These are phyloP conservation scores for Colletotrichum sidae DNA, from an alignment of 2,329 filamentous ascomycete species.

Conservation along the genomic window DNA sequence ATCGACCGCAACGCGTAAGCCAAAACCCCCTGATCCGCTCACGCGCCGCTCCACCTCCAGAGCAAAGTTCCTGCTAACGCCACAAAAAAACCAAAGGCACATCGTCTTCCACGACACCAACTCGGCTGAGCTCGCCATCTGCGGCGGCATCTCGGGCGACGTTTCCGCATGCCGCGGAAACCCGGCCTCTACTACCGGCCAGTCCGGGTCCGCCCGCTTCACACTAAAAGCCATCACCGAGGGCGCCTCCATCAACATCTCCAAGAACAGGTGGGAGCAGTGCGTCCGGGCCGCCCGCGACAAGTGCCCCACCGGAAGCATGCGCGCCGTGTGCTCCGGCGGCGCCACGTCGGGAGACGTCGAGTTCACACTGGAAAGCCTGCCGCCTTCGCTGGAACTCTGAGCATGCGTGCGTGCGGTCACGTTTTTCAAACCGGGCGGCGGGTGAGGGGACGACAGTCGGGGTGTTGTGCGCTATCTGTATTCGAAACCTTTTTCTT, in stretches of 20 bases:
- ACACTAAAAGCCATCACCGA: conserved; percentile 53
- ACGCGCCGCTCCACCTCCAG: background rate
- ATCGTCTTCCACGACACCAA: conserved; percentile 62
- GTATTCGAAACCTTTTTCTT: conserved; percentile 4
- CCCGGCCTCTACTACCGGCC: conserved; percentile 57
- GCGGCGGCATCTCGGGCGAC: conserved; percentile 61
- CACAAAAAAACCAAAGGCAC: conserved; percentile 39
- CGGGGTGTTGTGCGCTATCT: background rate
- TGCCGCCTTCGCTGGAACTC: conserved; percentile 18
- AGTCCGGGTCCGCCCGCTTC: conserved; percentile 61
- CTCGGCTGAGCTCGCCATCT: conserved; percentile 61
- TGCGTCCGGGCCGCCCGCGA: conserved; percentile 65
- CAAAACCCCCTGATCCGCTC: background rate
- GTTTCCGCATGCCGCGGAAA: conserved; percentile 58
- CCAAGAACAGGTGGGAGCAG: conserved; percentile 64
- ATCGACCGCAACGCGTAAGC: conserved; percentile 55
- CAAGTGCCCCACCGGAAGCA: conserved; percentile 62
- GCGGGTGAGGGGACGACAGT: conserved; percentile 26
- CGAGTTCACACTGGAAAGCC: conserved; percentile 45
- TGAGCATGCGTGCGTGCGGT: background rate
- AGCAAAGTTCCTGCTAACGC: background rate
- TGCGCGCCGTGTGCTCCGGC: conserved; percentile 59
- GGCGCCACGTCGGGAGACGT: conserved; percentile 61
- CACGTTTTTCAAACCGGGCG: background rate
- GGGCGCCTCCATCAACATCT: conserved; percentile 63